phyloP scores from a whole-genome alignment of 208 protist species.

The Leishmania gerbilli region DNA sequence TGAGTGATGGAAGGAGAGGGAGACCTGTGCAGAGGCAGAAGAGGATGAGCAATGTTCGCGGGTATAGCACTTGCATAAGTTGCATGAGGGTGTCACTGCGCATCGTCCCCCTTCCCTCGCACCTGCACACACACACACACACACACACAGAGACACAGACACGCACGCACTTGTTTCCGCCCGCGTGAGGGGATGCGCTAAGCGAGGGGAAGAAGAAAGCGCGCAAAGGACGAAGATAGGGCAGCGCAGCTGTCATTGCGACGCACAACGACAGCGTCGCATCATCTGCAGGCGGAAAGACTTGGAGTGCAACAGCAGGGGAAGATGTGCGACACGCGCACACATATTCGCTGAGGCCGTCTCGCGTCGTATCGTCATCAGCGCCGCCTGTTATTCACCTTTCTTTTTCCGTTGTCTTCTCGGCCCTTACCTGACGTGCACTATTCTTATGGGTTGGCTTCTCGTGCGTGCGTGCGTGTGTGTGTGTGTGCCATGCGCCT shows the following conservation, averaged over 20 bases:
- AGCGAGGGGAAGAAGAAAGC: neutral
- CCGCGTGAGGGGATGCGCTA: neutral
- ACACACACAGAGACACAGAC: neutral
- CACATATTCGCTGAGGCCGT: neutral
- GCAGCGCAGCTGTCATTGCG: neutral
- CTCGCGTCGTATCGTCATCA: neutral
- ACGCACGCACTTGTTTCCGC: neutral
- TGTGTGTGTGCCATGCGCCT: no score
- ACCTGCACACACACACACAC: no score
- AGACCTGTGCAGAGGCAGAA: neutral
- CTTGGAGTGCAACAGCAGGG: neutral
- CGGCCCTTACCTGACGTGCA: neutral
- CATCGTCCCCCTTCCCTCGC: neutral
- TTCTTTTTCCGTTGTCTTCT: neutral
- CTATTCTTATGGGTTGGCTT: neutral
- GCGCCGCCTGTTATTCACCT: neutral
- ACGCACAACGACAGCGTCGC: neutral
- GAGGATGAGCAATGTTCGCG: neutral
- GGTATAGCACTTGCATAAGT: neutral
- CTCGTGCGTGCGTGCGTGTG: neutral
- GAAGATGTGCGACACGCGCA: neutral
- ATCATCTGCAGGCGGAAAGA: neutral
- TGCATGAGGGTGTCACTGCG: neutral
- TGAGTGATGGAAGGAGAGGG: neutral
- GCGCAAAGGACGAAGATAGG: neutral